Evolutionary conservation across 495 filamentous ascomycete species (phyloP).

Genomic region (Penicillium lividum): DNA sequence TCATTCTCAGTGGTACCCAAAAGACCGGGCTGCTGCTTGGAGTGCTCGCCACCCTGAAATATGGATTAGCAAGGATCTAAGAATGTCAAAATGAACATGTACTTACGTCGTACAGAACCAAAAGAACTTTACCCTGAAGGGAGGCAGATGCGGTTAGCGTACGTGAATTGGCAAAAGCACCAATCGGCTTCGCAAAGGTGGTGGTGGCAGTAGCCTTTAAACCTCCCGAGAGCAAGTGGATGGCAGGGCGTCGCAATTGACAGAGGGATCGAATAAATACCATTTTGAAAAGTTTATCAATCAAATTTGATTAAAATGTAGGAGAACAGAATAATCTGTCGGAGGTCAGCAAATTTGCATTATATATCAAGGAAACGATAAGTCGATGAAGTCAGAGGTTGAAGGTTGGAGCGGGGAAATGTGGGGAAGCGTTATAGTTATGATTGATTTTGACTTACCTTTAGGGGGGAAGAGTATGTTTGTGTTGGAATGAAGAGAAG

Average conservation of each 20-base stretch:
- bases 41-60: constrained; percentile 64
- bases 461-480: neutral
- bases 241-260: constrained; percentile 57
- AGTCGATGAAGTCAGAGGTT: constrained; percentile 19
- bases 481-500: neutral
- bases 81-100: constrained; percentile 1
- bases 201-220: constrained; percentile 22
- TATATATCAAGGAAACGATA: constrained; percentile 8
- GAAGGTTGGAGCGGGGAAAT: neutral
- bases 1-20: constrained; percentile 98
- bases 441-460: neutral
- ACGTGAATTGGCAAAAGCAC: constrained; percentile 42
- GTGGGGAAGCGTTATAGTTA: neutral
- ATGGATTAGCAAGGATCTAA: constrained; percentile 7
- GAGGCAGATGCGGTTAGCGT: constrained; percentile 58
- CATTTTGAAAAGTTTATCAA: constrained; percentile 53
- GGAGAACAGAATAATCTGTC: constrained; percentile 10
- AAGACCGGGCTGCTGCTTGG: constrained; percentile 75
- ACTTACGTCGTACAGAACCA: constrained; percentile 76
- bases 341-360: constrained; percentile 18
- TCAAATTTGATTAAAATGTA: constrained; percentile 12
- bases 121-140: constrained; percentile 71
- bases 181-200: constrained; percentile 30
- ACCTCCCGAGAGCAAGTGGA: constrained; percentile 50
- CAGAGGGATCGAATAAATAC: constrained; percentile 68